phyloP scores from a whole-genome alignment of 805 yeast genomes.

The Candida insectorum region DNA sequence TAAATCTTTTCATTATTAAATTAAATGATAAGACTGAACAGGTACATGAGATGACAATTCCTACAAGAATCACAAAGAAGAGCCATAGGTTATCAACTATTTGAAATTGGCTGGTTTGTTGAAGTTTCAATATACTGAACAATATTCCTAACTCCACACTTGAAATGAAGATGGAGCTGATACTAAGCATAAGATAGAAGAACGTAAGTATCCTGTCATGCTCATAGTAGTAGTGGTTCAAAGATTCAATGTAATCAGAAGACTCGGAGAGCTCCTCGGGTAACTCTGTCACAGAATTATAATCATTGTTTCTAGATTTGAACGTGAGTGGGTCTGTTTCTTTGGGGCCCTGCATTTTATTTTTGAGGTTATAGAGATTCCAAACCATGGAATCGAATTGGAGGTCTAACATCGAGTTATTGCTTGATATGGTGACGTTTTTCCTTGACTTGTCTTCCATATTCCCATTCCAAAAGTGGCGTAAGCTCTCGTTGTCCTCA shows the following conservation, averaged over 20 bases:
- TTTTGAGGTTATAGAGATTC: conserved; percentile 6
- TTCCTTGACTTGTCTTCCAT: conserved; percentile 4
- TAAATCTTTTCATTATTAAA: conserved; percentile 29
- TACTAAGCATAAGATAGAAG: conserved; percentile 27
- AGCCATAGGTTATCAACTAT: conserved; percentile 31
- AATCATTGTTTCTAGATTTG: conserved; percentile 11
- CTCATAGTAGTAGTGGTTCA: conserved; percentile 27
- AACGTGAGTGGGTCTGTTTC: background rate
- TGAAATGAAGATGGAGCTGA: conserved; percentile 33
- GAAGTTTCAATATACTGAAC: conserved; percentile 24
- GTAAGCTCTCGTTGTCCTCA: conserved; percentile 15
- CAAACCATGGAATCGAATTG: conserved; percentile 5
- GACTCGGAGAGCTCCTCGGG: conserved; percentile 4
- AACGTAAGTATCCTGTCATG: conserved; percentile 35
- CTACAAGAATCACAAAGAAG: conserved; percentile 26
- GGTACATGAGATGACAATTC: conserved; percentile 28
- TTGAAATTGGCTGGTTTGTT: conserved; percentile 17
- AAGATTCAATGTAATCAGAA: conserved; percentile 15
- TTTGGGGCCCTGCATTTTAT: conserved; percentile 1
- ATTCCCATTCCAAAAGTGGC: conserved; percentile 13
- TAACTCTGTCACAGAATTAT: conserved; percentile 24
- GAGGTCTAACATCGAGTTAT: background rate
- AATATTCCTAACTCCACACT: conserved; percentile 40
- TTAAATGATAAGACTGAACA: conserved; percentile 34
- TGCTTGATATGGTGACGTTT: background rate